Evolutionary conservation across 129 eudicot species (phyloP).

Genomic region (Flaveria bidentis): DNA sequence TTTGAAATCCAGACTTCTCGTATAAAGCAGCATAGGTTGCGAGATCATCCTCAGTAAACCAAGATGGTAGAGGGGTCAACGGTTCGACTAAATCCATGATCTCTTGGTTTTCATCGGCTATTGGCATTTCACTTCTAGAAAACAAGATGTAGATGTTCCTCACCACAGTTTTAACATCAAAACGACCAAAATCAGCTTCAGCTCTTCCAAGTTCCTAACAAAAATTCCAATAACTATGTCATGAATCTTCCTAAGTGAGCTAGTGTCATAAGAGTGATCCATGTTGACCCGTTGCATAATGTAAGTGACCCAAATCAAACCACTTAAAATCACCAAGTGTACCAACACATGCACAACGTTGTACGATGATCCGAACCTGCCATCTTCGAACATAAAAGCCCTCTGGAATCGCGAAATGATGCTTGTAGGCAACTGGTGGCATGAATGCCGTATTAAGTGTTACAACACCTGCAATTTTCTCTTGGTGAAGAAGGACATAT

Average conservation of each 20-base stretch:
- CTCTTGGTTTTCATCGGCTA: conserved; percentile 22
- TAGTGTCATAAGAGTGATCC: too few species aligned
- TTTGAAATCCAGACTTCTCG: conserved; percentile 28
- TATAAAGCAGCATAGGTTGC: conserved; percentile 18
- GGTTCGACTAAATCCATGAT: conserved; percentile 24
- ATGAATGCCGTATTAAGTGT: not conserved
- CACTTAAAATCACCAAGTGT: too few species aligned
- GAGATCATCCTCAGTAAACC: conserved; percentile 25
- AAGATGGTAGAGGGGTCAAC: conserved; percentile 18
- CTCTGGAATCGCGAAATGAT: not conserved
- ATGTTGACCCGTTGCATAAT: too few species aligned
- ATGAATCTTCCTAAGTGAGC: not conserved
- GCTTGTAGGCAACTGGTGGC: conserved; percentile 17
- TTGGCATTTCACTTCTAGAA: conserved; percentile 27
- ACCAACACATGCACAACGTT: too few species aligned
- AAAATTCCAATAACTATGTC: not conserved
- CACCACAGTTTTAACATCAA: conserved; percentile 26
- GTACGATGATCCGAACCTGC: not conserved
- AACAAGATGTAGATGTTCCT: conserved; percentile 29
- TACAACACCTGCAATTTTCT: conserved; percentile 9
- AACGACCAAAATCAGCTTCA: conserved; percentile 31
- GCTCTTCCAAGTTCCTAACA: conserved; percentile 24
- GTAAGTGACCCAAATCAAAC: too few species aligned
- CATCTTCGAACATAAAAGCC: conserved; percentile 4
- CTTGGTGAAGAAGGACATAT: not conserved